Evolutionary conservation across 805 yeast species (phyloP).

Genomic region (Schwanniomyces sp.): DNA sequence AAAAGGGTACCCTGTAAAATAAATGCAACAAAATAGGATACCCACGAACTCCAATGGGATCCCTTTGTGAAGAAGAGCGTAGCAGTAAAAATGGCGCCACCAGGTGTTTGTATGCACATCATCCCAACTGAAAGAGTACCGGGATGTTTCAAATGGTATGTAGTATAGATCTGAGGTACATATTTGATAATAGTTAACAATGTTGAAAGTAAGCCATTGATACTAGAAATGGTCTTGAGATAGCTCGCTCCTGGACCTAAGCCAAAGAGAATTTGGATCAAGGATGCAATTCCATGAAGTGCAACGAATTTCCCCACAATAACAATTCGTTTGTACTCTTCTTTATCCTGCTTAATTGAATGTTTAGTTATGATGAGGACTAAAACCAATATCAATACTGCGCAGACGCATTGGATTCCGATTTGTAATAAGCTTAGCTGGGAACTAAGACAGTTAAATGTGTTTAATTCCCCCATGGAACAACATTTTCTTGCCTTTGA

Average conservation of each 20-base stretch:
- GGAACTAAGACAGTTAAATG: conserved; percentile 64
- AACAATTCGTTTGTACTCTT: conserved; percentile 43
- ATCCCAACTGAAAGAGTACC: conserved; percentile 77
- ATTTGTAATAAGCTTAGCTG: conserved; percentile 69
- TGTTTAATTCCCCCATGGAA: conserved; percentile 35
- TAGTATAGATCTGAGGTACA: conserved; percentile 75
- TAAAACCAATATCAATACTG: conserved; percentile 53
- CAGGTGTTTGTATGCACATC: conserved; percentile 89
- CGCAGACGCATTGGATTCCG: conserved; percentile 59
- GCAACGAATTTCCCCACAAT: conserved; percentile 42
- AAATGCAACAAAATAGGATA: conserved; percentile 76
- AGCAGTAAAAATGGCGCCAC: conserved; percentile 80
- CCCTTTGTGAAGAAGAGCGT: conserved; percentile 70
- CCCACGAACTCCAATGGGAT: conserved; percentile 84
- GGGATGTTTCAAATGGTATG: conserved; percentile 66
- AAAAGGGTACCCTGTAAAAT: conserved; percentile 61
- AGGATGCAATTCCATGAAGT: conserved; percentile 32
- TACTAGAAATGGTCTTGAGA: conserved; percentile 47
- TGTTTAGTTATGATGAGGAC: conserved; percentile 50
- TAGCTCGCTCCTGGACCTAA: conserved; percentile 19
- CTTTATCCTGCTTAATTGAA: conserved; percentile 46
- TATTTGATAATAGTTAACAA: conserved; percentile 67
- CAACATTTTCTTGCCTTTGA: conserved; percentile 66
- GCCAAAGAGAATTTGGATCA: conserved; percentile 35
- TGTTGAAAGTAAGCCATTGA: conserved; percentile 67